phyloP scores from a whole-genome alignment of 345 rosid species.

The Viola odorata region DNA sequence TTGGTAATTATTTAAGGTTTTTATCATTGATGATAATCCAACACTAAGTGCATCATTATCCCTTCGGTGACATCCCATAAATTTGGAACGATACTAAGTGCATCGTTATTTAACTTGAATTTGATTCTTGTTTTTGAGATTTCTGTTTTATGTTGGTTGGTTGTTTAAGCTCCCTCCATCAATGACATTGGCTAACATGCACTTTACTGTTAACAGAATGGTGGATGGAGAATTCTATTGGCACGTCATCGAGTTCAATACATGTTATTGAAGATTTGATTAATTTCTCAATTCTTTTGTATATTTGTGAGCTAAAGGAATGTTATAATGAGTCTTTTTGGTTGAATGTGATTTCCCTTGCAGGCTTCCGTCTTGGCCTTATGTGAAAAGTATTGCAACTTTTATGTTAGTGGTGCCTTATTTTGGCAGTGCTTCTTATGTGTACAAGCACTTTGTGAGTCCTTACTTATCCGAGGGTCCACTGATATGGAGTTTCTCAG shows the following conservation, averaged over 20 bases:
- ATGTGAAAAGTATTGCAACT: constrained; percentile 25
- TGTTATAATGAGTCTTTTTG: neutral
- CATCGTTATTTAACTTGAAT: no score
- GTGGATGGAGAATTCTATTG: no score
- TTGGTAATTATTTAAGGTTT: constrained; percentile 20
- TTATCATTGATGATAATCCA: neutral
- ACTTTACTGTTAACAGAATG: no score
- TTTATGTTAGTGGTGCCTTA: constrained; percentile 25
- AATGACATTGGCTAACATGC: no score
- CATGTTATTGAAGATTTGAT: no score
- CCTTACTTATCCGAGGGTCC: constrained; percentile 9
- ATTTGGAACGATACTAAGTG: no score
- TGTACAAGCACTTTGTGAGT: constrained; percentile 19
- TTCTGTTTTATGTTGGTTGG: no score
- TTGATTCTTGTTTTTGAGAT: no score
- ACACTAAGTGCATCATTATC: neutral
- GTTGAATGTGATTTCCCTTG: neutral
- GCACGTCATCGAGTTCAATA: no score
- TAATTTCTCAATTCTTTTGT: no score
- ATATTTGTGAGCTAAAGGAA: neutral
- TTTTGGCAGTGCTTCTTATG: constrained; percentile 33
- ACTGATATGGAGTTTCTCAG: constrained; percentile 9
- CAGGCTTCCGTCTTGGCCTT: constrained; percentile 37
- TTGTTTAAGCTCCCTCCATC: no score
- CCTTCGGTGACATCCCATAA: no score